A percentile compares a stretch with the other conserved stretches of the same genome.
phyloP scores from a whole-genome alignment of 2,329 filamentous ascomycete genomes.

The Beauveria sp. region DNA sequence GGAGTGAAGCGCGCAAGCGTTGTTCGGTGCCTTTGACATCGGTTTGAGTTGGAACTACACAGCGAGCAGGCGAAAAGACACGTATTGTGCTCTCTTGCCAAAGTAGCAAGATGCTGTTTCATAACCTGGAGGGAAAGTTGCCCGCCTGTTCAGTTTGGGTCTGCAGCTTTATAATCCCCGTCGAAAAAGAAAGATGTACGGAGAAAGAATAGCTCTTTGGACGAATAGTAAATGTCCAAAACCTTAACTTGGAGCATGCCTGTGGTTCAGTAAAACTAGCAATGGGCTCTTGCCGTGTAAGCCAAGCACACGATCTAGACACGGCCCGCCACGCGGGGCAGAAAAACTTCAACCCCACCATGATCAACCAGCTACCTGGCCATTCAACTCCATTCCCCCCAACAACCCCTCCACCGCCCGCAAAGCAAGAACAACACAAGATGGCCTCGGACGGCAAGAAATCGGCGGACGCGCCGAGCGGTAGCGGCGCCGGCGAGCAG shows the following conservation, averaged over 20 bases:
- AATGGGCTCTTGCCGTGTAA: background rate
- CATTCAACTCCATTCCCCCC: background rate
- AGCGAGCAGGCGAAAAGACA: background rate
- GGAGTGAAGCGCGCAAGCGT: too few species aligned
- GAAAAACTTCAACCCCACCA: conserved; percentile 11
- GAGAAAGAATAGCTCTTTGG: too few species aligned
- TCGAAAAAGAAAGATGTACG: too few species aligned
- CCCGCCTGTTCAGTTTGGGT: background rate
- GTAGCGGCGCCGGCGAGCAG: conserved; percentile 23
- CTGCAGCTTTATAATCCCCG: too few species aligned
- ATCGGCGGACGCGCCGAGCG: conserved; percentile 27
- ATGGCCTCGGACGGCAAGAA: conserved; percentile 28
- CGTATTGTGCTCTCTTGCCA: background rate
- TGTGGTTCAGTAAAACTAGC: too few species aligned
- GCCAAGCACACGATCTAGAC: background rate
- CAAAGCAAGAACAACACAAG: background rate
- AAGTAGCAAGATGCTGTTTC: background rate
- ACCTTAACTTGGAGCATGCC: background rate
- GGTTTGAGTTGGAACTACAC: background rate
- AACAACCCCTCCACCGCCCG: background rate
- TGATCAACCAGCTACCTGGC: conserved; percentile 4
- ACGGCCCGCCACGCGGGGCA: background rate
- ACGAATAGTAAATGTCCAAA: background rate
- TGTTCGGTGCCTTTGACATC: background rate
- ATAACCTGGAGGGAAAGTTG: background rate